Evolutionary conservation across 805 yeast species (phyloP).

Genomic region (Yarrowia porcina): DNA sequence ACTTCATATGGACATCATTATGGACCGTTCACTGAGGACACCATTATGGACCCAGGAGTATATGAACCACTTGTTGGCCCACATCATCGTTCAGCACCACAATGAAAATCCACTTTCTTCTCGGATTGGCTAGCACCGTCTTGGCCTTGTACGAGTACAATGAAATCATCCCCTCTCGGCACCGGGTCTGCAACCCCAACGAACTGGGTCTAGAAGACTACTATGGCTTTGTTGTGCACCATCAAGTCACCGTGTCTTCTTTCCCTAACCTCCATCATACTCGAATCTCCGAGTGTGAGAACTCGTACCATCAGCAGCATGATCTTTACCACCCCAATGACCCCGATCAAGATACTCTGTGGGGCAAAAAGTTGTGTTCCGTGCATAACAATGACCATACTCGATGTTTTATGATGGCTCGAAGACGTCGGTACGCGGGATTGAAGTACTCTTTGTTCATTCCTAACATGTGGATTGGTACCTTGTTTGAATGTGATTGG

Average conservation of each 20-base stretch:
- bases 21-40: too few species aligned
- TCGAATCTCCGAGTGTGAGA: constrained; percentile 28
- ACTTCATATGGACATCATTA: too few species aligned
- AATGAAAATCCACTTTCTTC: not conserved
- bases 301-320: constrained; percentile 18
- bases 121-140: not conserved
- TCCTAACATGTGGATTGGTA: constrained; percentile 33
- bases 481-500: constrained; percentile 29
- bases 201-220: constrained; percentile 27
- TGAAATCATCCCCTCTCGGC: constrained; percentile 11
- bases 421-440: constrained; percentile 27
- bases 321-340: constrained; percentile 30
- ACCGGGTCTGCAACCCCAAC: constrained; percentile 29
- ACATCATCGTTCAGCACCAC: not conserved
- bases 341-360: constrained; percentile 26
- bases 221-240: constrained; percentile 31
- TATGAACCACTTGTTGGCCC: not conserved
- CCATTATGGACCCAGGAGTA: not conserved
- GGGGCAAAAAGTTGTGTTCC: constrained; percentile 32
- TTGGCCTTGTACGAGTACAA: not conserved
- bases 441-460: constrained; percentile 10
- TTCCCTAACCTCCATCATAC: constrained; percentile 24
- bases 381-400: constrained; percentile 7
- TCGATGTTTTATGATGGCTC: constrained; percentile 31
- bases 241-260: constrained; percentile 25